A percentile compares a stretch with the other conserved stretches of the same genome.
Evolutionary conservation across 306 rosid genomes (phyloP).

Genomic region (Prunus kanzakura): DNA sequence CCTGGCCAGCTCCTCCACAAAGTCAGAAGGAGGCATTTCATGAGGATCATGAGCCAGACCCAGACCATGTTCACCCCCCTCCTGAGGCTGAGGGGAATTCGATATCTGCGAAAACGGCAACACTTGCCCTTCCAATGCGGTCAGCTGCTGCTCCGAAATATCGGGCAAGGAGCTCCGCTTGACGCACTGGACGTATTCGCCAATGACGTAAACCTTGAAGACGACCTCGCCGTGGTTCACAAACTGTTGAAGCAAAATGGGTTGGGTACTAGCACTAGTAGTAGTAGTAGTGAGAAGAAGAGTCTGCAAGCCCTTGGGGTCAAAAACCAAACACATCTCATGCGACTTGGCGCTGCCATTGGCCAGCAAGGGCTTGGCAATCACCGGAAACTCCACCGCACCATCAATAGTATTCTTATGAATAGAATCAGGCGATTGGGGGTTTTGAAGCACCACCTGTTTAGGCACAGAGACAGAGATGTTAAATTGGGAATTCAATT

Average conservation of each 20-base stretch:
- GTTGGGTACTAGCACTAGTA: not conserved
- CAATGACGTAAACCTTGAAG: constrained; percentile 70
- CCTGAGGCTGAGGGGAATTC: constrained; percentile 7
- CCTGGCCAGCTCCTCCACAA: constrained; percentile 35
- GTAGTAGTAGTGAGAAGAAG: not conserved
- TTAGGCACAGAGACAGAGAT: constrained; percentile 15
- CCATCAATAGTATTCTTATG: not conserved
- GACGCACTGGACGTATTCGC: constrained; percentile 45
- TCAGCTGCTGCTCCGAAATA: constrained; percentile 23
- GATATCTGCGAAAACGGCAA: constrained; percentile 51
- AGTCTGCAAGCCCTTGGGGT: constrained; percentile 28
- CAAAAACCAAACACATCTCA: constrained; percentile 44
- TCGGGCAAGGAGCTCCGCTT: constrained; percentile 56
- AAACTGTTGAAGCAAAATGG: constrained; percentile 55
- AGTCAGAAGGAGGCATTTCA: constrained; percentile 41
- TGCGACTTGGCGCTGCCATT: constrained; percentile 42
- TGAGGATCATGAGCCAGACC: constrained; percentile 14
- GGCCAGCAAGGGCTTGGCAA: constrained; percentile 27
- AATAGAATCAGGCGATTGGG: too few species aligned
- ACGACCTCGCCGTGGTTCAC: constrained; percentile 70
- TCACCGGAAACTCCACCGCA: constrained; percentile 22
- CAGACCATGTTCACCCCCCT: not conserved
- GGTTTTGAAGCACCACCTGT: constrained; percentile 7
- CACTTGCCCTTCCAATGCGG: constrained; percentile 15
- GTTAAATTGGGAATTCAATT: not conserved